Percentiles rank a stretch among this genome's conserved stretches.
These are phyloP conservation scores for Medicago ruthenica DNA, from an alignment of 306 rosid genomes.

Conservation along the genomic window DNA sequence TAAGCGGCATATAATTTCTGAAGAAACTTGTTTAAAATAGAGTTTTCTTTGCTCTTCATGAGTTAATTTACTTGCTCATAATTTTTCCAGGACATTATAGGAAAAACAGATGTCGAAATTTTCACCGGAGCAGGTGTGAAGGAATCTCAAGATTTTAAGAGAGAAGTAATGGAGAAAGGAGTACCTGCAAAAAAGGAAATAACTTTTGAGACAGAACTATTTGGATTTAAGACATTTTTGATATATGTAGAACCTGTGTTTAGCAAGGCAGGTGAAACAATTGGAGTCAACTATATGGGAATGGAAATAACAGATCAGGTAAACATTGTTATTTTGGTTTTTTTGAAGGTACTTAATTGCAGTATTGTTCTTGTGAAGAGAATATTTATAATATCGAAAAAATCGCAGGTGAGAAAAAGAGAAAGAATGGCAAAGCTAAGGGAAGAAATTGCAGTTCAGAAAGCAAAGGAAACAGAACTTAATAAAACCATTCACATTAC, in stretches of 20 bases:
- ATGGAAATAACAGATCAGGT: constrained; percentile 99
- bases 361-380: constrained; percentile 36
- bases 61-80: constrained; percentile 16
- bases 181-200: constrained; percentile 89
- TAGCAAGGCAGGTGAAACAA: constrained; percentile 95
- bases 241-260: constrained; percentile 97
- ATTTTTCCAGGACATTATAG: constrained; percentile 82
- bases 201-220: constrained; percentile 84
- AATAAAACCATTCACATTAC: constrained; percentile 96
- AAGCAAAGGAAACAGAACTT: constrained; percentile 94
- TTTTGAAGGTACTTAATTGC: not conserved
- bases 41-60: constrained; percentile 3
- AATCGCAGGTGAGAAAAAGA: constrained; percentile 84
- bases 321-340: constrained; percentile 22
- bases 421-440: constrained; percentile 90
- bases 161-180: constrained; percentile 94
- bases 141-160: constrained; percentile 96
- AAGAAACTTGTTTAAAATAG: no score
- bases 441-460: constrained; percentile 92
- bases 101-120: constrained; percentile 95
- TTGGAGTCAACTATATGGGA: constrained; percentile 97
- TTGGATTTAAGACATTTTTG: constrained; percentile 88
- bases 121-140: constrained; percentile 93
- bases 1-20: no score
- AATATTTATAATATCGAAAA: constrained; percentile 29